These are phyloP conservation scores for Talaromyces trachyspermus DNA, from an alignment of 495 filamentous ascomycete species.

Conservation along the genomic window DNA sequence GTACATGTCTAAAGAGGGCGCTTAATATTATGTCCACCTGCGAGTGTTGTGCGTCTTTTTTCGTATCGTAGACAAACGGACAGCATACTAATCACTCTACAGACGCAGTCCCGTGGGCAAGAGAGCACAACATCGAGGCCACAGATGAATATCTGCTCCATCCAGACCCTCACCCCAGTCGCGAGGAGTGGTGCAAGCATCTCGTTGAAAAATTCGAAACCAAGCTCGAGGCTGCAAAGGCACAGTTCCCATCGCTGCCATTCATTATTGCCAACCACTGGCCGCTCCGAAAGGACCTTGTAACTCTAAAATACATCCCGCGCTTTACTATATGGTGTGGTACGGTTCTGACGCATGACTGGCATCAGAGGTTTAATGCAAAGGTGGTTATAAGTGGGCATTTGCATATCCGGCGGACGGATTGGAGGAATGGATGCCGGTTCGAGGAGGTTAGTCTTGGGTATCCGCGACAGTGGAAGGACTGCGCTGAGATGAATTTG, in stretches of 20 bases:
- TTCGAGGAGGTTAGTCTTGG: constrained; percentile 9
- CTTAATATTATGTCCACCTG: no score
- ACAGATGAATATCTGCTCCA: constrained; percentile 8
- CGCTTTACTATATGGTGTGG: constrained; percentile 7
- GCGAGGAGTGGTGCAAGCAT: constrained; percentile 5
- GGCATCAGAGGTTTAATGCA: constrained; percentile 8
- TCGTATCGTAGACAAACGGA: no score
- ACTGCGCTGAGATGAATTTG: constrained; percentile 2
- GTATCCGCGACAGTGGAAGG: constrained; percentile 7
- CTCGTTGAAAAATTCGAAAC: constrained; percentile 7
- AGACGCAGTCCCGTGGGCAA: constrained; percentile 6
- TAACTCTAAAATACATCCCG: constrained; percentile 3
- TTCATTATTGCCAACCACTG: constrained; percentile 7
- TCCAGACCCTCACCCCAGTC: constrained; percentile 4
- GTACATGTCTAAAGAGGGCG: no score
- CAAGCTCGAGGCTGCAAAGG: background rate
- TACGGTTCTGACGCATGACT: constrained; percentile 2
- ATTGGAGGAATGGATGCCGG: constrained; percentile 8
- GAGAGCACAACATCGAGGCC: constrained; percentile 5
- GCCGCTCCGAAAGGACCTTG: constrained; percentile 6
- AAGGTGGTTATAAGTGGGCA: constrained; percentile 7
- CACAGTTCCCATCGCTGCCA: background rate
- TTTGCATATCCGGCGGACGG: constrained; percentile 7
- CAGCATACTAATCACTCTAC: background rate
- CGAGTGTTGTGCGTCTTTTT: no score